Base-by-base conservation (phyloP, 768 basidiomycete species). In the Neoboletus brunneissimus region DNA sequence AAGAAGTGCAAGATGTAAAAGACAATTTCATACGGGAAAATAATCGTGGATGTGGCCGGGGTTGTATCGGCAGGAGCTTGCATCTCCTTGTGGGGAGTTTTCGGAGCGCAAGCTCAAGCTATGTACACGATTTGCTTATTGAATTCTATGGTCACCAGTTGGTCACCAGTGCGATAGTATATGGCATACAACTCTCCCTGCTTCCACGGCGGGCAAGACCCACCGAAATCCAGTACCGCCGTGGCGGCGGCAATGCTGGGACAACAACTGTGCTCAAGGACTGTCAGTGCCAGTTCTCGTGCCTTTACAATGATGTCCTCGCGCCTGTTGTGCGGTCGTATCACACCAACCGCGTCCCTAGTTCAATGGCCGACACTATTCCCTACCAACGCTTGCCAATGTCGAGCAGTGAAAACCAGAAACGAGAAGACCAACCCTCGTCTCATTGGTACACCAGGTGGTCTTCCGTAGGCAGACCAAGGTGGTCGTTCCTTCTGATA, bases 11-110 rank as follows among this genome's bases (percentile, higher is more conserved):
- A 20, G 32, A 64, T 57, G 20, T 59, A 9, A 20, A 48, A 61
- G 18, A 67, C 16, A 1, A 67, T 51, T 47, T 66, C 66, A 16
- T 67, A 60, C 32, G 63, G 66, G 4, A 66, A 22, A 41, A 25
- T 16, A 18, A 40, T 22, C 23, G 56, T 12, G 31, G 54, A 23
- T 22, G 35, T 48, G 16, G 53, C 42, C 6, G 16, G 29, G 32
- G 25, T 22, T n/a, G 37, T 48, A n/a, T 22, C 25, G 49, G 43
- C 13, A 40, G 64, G 44, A 25, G 29, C 23, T 31, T 37, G 64
- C 63, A 64, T 64, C 42, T 55, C 43, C 35, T 31, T 18, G 37
- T 11, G 23, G 37, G 13, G 15, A 42, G 22, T 54, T n/a, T 59
- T 52, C 18, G 45, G 11, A 31, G 37, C 10, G 5, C 35, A 27